These are phyloP conservation scores for Selaginella tamariscina DNA, from an alignment of 75 land plant species.

Conservation along the genomic window DNA sequence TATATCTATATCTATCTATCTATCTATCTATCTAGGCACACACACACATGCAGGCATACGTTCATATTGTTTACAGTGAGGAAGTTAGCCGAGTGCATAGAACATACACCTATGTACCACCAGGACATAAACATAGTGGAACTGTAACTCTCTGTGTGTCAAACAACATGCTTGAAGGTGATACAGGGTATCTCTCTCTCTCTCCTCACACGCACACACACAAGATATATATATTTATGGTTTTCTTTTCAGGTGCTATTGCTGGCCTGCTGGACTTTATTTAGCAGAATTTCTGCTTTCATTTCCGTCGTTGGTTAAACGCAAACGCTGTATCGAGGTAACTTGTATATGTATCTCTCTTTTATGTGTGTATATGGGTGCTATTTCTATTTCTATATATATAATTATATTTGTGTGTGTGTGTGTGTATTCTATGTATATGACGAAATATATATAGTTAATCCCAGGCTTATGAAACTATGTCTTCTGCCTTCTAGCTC, in stretches of 20 bases:
- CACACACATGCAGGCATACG: no score
- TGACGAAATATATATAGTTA: no score
- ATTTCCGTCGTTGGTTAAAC: conserved; percentile 43
- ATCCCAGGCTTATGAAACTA: background rate
- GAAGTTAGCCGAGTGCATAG: conserved; percentile 14
- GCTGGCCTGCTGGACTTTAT: conserved; percentile 81
- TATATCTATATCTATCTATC: no score
- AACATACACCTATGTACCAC: conserved; percentile 15
- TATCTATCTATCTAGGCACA: no score
- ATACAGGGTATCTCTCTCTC: conserved; percentile 46
- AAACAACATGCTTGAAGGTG: conserved; percentile 77
- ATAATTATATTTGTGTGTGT: background rate
- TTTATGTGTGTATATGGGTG: background rate
- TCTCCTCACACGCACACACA: background rate
- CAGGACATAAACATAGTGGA: conserved; percentile 12
- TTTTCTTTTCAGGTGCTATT: conserved; percentile 41
- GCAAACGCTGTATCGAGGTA: conserved; percentile 73
- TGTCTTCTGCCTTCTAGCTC: conserved; percentile 37
- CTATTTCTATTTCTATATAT: background rate
- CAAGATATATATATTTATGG: background rate
- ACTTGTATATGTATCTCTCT: conserved; percentile 6
- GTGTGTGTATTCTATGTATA: background rate
- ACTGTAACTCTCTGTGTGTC: conserved; percentile 27
- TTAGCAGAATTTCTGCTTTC: conserved; percentile 73
- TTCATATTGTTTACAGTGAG: background rate